A percentile compares a stretch with the other conserved stretches of the same genome.
Conservation (phyloP, 805 yeast genomes). For the Candida multigemmis region DNA sequence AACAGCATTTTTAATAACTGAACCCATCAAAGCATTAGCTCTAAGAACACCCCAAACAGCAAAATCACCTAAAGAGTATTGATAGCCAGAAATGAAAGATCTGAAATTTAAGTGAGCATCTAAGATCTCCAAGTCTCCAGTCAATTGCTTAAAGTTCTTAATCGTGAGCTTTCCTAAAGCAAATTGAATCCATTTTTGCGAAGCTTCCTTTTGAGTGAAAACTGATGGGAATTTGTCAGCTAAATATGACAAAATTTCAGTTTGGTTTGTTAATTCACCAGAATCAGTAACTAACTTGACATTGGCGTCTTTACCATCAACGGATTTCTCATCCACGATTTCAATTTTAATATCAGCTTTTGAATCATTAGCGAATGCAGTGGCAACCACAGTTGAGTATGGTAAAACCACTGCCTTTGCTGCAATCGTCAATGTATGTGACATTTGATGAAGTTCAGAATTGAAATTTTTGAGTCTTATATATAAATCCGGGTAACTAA, state of each 20-base stretch:
- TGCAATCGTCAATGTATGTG: constrained; percentile 56
- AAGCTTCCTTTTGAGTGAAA: constrained; percentile 22
- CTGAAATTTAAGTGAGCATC: constrained; percentile 82
- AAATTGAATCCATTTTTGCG: constrained; percentile 58
- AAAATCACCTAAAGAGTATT: constrained; percentile 69
- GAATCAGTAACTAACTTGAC: constrained; percentile 38
- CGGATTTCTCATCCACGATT: constrained; percentile 60
- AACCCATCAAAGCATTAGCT: constrained; percentile 88
- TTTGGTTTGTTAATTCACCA: constrained; percentile 30
- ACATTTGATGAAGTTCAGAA: no score
- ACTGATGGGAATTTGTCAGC: constrained; percentile 45
- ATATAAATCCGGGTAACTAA: no score
- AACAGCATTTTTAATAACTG: constrained; percentile 76
- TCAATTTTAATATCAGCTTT: constrained; percentile 42
- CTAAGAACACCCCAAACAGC: constrained; percentile 91
- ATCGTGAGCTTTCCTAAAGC: constrained; percentile 62
- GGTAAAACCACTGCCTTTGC: constrained; percentile 82
- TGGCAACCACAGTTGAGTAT: constrained; percentile 71
- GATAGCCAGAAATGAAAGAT: constrained; percentile 63
- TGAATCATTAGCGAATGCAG: constrained; percentile 53
- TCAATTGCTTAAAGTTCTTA: constrained; percentile 83
- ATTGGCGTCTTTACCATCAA: constrained; percentile 36
- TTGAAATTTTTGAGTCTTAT: no score
- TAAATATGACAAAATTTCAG: constrained; percentile 39
- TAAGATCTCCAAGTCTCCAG: constrained; percentile 67